Evolutionary conservation across 495 filamentous ascomycete genomes (phyloP).

Genomic region (Neurospora discreta): DNA sequence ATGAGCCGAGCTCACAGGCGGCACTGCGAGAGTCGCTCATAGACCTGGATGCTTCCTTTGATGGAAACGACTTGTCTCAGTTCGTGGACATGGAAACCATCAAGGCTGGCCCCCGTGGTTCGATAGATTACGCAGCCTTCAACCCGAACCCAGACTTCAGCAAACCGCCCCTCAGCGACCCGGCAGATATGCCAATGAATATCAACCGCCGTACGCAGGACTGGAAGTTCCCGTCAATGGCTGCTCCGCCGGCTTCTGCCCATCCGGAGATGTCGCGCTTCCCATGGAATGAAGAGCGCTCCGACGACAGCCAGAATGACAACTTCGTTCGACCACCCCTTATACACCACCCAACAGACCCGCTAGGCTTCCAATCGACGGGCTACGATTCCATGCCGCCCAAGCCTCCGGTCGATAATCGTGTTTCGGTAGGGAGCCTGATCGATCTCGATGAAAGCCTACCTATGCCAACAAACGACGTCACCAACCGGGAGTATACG

Average conservation of each 20-base stretch:
- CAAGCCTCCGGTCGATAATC: conserved; percentile 16
- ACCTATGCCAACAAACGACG: conserved; percentile 11
- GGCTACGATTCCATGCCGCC: conserved; percentile 25
- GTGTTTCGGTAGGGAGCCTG: conserved; percentile 33
- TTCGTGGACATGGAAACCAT: conserved; percentile 51
- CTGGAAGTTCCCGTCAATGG: conserved; percentile 50
- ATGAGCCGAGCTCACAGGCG: conserved; percentile 37
- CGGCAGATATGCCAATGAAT: conserved; percentile 29
- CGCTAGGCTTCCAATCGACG: conserved; percentile 31
- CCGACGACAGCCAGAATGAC: background rate
- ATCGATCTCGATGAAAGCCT: conserved; percentile 44
- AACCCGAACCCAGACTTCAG: conserved; percentile 32
- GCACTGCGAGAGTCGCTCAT: conserved; percentile 44
- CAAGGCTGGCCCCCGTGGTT: conserved; percentile 33
- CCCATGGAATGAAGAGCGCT: conserved; percentile 26
- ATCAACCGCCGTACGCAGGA: conserved; percentile 44
- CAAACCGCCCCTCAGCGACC: conserved; percentile 38
- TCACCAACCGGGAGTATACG: conserved; percentile 17
- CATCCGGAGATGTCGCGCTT: conserved; percentile 41
- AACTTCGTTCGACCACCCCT: conserved; percentile 31
- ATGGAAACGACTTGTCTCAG: conserved; percentile 36
- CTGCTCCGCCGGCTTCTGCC: conserved; percentile 33
- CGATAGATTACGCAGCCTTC: conserved; percentile 29
- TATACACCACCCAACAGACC: conserved; percentile 40
- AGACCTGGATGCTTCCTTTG: conserved; percentile 43